Evolutionary conservation across 495 filamentous ascomycete species (phyloP).

Genomic region (Tuber umbilicatum): DNA sequence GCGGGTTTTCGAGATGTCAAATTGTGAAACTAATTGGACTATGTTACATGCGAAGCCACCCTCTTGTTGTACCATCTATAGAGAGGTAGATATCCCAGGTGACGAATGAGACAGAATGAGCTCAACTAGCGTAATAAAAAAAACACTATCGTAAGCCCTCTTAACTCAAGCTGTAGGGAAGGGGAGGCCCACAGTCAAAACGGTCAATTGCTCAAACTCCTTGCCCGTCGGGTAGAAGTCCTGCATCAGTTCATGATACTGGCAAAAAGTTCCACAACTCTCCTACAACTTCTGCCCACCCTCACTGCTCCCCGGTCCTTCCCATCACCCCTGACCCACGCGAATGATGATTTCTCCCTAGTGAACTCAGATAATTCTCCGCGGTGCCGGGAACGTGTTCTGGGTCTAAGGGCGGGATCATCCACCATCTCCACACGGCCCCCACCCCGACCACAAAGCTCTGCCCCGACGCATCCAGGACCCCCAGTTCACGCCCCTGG

Average conservation of each 20-base stretch:
- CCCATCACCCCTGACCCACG: slow-evolving; percentile 79
- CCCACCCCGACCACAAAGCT: slow-evolving; percentile 76
- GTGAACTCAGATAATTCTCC: slow-evolving; percentile 68
- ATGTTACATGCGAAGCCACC: not conserved
- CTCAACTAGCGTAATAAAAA: slow-evolving; percentile 57
- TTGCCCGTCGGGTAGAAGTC: slow-evolving; percentile 81
- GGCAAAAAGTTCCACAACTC: slow-evolving; percentile 75
- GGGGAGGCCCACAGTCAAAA: slow-evolving; percentile 61
- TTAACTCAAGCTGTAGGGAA: not conserved
- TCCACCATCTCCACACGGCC: slow-evolving; percentile 70
- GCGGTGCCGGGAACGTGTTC: slow-evolving; percentile 56
- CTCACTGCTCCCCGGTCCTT: slow-evolving; percentile 88
- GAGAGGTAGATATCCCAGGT: no score
- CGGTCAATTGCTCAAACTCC: slow-evolving; percentile 58
- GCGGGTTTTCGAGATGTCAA: not conserved
- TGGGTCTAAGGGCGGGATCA: slow-evolving; percentile 77
- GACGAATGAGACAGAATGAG: slow-evolving; percentile 45
- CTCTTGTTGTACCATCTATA: not conserved
- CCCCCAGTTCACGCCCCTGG: slow-evolving; percentile 83
- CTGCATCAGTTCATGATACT: slow-evolving; percentile 74
- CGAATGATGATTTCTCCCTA: slow-evolving; percentile 63
- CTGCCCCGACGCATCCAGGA: slow-evolving; percentile 60
- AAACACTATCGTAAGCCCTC: not conserved
- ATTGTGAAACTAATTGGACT: not conserved
- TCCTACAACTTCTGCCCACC: slow-evolving; percentile 74